Base-by-base conservation (phyloP, 305 asterid species). In the Galium porrigens region DNA sequence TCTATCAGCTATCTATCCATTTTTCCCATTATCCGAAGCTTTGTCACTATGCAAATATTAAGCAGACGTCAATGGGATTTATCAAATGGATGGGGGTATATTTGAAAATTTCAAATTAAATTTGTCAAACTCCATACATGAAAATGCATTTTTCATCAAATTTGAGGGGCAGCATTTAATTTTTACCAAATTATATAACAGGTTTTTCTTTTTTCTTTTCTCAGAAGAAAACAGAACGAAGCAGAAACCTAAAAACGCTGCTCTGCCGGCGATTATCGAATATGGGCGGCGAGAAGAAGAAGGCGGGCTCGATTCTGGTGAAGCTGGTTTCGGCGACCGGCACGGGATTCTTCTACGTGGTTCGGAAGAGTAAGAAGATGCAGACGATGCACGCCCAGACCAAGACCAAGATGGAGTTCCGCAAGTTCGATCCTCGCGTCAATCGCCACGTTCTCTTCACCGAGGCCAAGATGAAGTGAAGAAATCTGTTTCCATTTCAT, bases 281-380 rank as follows among this genome's bases (percentile, higher is more conserved):
- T 20, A 53, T 53, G 58, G 58, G 58, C 14, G 58, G 58, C 25
- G 58, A 53, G 14, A 53, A 55, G 36, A 55, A 59, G 64, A 59
- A 59, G 64, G 64, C 64, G 12, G 64, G 64, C 1, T 59, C 64
- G 11, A 59, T 59, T 4, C 48, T 59, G 22, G 32, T 59, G 49
- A 59, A n/a, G 64, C 49, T 59, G 20, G 90, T 84, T 34, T 88
- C 90, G 20, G 81, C 84, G 39, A 88, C 96, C 6, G 95, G 92
- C n/a, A 88, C 94, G 0, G 94, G 96, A 51, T 88, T 88, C 80
- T 88, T 88, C 81, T 84, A 86, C 58, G 96, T 86, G 18, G 81
- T 78, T 67, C 84, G 79, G 82, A 88, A 88, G 80, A 87, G 85
- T 10, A 85, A 81, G 75, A 79, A 81, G 74, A 83, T 86, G 67